phyloP scores from a whole-genome alignment of 2,329 filamentous ascomycete genomes.

The Alternaria sp. region DNA sequence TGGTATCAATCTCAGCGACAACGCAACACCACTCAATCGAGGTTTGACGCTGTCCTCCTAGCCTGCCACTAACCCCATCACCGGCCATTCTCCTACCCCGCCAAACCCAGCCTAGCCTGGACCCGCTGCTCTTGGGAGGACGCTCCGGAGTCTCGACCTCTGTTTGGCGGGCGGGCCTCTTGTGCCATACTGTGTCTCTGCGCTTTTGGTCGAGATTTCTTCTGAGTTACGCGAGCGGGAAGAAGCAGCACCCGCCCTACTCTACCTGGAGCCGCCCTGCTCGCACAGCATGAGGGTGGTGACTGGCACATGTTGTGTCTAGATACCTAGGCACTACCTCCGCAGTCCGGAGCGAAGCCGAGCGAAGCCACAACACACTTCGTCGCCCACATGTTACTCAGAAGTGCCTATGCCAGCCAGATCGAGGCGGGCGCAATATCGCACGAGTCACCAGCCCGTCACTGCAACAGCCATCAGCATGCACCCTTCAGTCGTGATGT shows the following conservation, averaged over 20 bases:
- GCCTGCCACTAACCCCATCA: constrained; percentile 2
- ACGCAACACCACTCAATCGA: constrained; percentile 9
- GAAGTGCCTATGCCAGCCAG: not conserved
- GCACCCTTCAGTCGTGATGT: not conserved
- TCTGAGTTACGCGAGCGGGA: constrained; percentile 8
- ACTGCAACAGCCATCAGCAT: not conserved
- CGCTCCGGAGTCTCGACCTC: constrained; percentile 10
- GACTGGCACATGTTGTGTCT: constrained; percentile 14
- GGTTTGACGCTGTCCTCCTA: constrained; percentile 3
- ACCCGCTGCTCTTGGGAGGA: constrained; percentile 4
- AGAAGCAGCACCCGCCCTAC: constrained; percentile 8
- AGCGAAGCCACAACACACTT: constrained; percentile 19
- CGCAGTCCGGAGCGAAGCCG: constrained; percentile 23
- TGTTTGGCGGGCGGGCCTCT: not conserved
- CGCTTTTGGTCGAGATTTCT: not conserved
- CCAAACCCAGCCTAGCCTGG: constrained; percentile 13
- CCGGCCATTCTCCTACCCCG: constrained; percentile 10
- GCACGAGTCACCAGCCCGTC: constrained; percentile 22
- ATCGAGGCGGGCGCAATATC: constrained; percentile 6
- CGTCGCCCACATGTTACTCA: constrained; percentile 20
- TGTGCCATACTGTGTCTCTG: constrained; percentile 1
- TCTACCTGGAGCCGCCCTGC: constrained; percentile 14
- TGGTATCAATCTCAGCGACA: not conserved
- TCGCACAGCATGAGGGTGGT: constrained; percentile 16
- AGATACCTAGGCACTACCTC: constrained; percentile 4